A percentile compares a stretch with the other conserved stretches of the same genome.
phyloP scores from a whole-genome alignment of 148 eudicot genomes.

The Drosera capensis region DNA sequence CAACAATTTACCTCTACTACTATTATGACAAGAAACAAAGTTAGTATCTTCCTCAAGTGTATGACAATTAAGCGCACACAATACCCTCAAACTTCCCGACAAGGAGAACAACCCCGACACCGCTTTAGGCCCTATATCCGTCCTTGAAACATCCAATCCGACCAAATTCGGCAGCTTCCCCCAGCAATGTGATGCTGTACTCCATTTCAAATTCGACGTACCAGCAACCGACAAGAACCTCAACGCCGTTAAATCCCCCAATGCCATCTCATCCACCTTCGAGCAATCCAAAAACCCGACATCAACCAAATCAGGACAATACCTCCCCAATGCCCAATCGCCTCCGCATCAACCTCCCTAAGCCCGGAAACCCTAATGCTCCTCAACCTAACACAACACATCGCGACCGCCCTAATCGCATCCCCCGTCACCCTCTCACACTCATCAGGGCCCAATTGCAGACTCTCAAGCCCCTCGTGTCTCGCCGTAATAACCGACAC shows the following conservation, averaged over 20 bases:
- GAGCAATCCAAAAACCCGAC: slow-evolving; percentile 77
- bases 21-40: slow-evolving; percentile 22
- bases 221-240: slow-evolving; percentile 78
- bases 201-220: slow-evolving; percentile 63
- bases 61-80: slow-evolving; percentile 72
- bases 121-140: slow-evolving; percentile 40
- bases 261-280: slow-evolving; percentile 58
- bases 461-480: slow-evolving; percentile 56
- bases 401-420: slow-evolving; percentile 58
- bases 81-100: slow-evolving; percentile 45
- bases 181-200: slow-evolving; percentile 53
- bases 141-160: slow-evolving; percentile 87
- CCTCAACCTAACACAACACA: slow-evolving; percentile 51
- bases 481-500: slow-evolving; percentile 68
- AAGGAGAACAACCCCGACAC: slow-evolving; percentile 39
- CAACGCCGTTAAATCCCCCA: slow-evolving; percentile 47
- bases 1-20: slow-evolving; percentile 41
- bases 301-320: slow-evolving; percentile 50
- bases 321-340: slow-evolving; percentile 54
- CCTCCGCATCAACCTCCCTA: slow-evolving; percentile 52
- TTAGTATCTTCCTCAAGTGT: slow-evolving; percentile 47
- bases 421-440: slow-evolving; percentile 64
- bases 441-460: slow-evolving; percentile 76
- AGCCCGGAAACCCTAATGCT: slow-evolving; percentile 61
- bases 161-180: slow-evolving; percentile 44